A percentile compares a stretch with the other conserved stretches of the same genome.
Conservation (phyloP, 345 rosid genomes). For the Iberis pinnata region DNA sequence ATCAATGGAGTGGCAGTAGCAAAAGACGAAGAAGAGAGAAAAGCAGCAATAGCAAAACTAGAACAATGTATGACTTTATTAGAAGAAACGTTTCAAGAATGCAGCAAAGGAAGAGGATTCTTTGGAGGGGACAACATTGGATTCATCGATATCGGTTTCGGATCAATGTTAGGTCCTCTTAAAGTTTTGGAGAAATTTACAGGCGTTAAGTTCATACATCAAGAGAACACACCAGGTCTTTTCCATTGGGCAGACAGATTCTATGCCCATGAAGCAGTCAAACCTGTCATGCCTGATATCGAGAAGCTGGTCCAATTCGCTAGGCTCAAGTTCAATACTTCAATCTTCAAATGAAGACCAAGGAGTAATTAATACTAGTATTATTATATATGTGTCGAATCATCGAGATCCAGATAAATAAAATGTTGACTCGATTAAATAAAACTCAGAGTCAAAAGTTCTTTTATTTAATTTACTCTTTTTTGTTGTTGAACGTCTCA, state of each 20-base stretch:
- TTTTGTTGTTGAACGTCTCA: too few relatives aligned
- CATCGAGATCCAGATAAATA: constrained; percentile 5
- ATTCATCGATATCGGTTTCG: constrained; percentile 62
- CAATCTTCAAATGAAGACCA: constrained; percentile 20
- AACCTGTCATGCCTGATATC: constrained; percentile 60
- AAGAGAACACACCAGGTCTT: constrained; percentile 46
- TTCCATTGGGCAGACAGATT: constrained; percentile 53
- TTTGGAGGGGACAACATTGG: constrained; percentile 74
- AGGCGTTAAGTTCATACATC: constrained; percentile 38
- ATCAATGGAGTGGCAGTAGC: constrained; percentile 33
- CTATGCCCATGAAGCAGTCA: constrained; percentile 53
- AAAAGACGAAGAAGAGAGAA: constrained; percentile 38
- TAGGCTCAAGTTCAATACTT: constrained; percentile 26
- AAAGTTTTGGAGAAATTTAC: constrained; percentile 37
- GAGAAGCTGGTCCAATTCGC: constrained; percentile 45
- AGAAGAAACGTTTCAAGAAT: constrained; percentile 48
- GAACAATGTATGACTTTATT: constrained; percentile 39
- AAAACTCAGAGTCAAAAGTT: constrained; percentile 5
- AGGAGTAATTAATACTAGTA: neutral
- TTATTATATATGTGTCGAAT: neutral
- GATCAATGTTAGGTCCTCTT: constrained; percentile 55
- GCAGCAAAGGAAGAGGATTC: constrained; percentile 65
- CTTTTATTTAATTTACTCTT: neutral
- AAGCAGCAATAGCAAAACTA: constrained; percentile 29
- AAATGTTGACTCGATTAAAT: neutral